A percentile compares a stretch with the other conserved stretches of the same genome.
Evolutionary conservation across 2,329 filamentous ascomycete species (phyloP).

Genomic region (Cladosporium phlei): DNA sequence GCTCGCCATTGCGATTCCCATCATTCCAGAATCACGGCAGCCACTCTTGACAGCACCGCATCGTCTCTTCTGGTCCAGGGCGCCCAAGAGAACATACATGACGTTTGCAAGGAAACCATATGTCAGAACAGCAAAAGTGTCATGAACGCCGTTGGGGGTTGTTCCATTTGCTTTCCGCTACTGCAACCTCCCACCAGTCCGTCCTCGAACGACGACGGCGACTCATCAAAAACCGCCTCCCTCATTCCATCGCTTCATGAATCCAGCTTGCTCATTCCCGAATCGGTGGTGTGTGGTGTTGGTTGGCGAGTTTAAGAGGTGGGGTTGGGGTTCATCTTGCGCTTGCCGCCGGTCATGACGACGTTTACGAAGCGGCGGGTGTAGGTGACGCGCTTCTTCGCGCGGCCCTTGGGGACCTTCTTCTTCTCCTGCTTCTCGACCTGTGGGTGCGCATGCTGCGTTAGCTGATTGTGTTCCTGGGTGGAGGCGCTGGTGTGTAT

Average conservation of each 20-base stretch:
- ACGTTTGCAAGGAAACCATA: constrained; percentile 12
- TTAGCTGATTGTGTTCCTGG: constrained; percentile 22
- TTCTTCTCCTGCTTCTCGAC: constrained; percentile 91
- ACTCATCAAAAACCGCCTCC: too few species aligned
- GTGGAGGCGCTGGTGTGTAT: background rate
- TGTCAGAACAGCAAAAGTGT: constrained; percentile 6
- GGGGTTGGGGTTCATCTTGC: constrained; percentile 94
- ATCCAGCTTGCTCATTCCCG: constrained; percentile 4
- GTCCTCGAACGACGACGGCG: too few species aligned
- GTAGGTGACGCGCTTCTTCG: constrained; percentile 95
- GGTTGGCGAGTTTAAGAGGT: constrained; percentile 55
- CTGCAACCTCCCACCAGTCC: constrained; percentile 13
- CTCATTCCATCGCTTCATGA: too few species aligned
- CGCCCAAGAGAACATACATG: constrained; percentile 4
- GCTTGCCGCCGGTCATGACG: constrained; percentile 94
- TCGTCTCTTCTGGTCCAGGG: constrained; percentile 7
- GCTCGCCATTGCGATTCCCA: background rate
- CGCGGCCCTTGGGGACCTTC: constrained; percentile 95
- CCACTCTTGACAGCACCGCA: background rate
- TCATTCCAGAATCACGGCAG: background rate
- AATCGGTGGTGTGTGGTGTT: too few species aligned
- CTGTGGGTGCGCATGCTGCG: constrained; percentile 41
- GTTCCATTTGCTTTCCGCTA: constrained; percentile 15
- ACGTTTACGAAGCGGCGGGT: constrained; percentile 98
- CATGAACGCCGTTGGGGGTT: constrained; percentile 12